Percentiles rank a stretch among this genome's conserved stretches.
Conservation (phyloP, 805 yeast species). For the Barnettozyma sp. region DNA sequence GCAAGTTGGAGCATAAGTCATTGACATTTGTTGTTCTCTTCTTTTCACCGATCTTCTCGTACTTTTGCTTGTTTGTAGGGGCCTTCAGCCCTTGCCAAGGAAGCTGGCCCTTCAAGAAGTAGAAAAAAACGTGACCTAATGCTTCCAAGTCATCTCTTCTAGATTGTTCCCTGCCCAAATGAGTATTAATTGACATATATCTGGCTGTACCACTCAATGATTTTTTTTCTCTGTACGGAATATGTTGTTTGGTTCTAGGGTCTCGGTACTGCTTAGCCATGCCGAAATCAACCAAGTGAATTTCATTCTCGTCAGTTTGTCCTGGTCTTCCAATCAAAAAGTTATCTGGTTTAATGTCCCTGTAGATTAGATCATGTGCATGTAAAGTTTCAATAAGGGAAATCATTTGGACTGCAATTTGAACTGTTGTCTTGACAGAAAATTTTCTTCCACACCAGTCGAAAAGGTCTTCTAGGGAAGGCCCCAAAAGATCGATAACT, state of each 20-base stretch:
- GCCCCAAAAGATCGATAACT: slow-evolving; percentile 72
- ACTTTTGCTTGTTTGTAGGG: slow-evolving; percentile 75
- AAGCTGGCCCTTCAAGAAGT: slow-evolving; percentile 68
- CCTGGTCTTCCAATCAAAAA: slow-evolving; percentile 64
- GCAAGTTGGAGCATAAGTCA: slow-evolving; percentile 55
- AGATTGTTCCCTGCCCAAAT: slow-evolving; percentile 76
- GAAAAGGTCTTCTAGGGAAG: slow-evolving; percentile 74
- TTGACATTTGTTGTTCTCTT: slow-evolving; percentile 63
- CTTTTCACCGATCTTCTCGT: slow-evolving; percentile 78
- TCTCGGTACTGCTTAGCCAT: slow-evolving; percentile 84
- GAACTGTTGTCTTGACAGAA: slow-evolving; percentile 63
- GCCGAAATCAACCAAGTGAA: slow-evolving; percentile 76
- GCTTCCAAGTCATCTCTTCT: slow-evolving; percentile 80
- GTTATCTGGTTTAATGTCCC: slow-evolving; percentile 83
- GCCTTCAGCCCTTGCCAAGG: slow-evolving; percentile 93
- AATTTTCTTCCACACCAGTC: slow-evolving; percentile 84
- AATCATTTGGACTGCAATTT: slow-evolving; percentile 74
- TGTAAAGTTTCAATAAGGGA: slow-evolving; percentile 65
- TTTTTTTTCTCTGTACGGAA: slow-evolving; percentile 75
- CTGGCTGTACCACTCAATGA: slow-evolving; percentile 81
- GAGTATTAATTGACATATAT: slow-evolving; percentile 86
- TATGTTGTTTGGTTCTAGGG: slow-evolving; percentile 72
- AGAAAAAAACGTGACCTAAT: slow-evolving; percentile 75
- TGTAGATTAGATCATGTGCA: slow-evolving; percentile 66
- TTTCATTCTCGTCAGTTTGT: slow-evolving; percentile 53